Conservation (phyloP, 352 stramenopile genomes). For the Globisporangium abappressorium region DNA sequence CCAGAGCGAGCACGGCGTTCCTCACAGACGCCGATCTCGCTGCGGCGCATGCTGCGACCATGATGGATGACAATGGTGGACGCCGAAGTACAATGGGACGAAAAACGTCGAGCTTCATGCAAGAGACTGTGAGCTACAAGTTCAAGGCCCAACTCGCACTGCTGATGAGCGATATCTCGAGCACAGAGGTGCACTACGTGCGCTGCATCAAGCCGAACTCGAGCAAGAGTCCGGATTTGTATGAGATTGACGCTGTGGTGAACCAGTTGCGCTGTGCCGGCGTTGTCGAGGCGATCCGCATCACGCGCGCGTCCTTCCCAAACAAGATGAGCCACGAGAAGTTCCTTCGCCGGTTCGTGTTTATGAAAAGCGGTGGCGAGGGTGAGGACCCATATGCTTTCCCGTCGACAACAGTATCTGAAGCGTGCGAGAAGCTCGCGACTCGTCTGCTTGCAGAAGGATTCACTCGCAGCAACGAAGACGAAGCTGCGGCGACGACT, state of each 20-base stretch:
- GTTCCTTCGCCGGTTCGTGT: slow-evolving; percentile 79
- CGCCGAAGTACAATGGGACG: slow-evolving; percentile 46
- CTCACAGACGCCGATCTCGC: slow-evolving; percentile 61
- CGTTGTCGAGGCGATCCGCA: slow-evolving; percentile 90
- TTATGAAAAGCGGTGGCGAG: slow-evolving; percentile 49
- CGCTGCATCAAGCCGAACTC: slow-evolving; percentile 92
- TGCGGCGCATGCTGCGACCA: slow-evolving; percentile 43
- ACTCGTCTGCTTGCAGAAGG: slow-evolving; percentile 42
- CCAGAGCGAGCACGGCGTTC: slow-evolving; percentile 43
- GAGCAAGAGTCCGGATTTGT: slow-evolving; percentile 65
- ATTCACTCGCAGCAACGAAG: slow-evolving; percentile 35
- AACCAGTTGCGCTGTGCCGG: slow-evolving; percentile 87
- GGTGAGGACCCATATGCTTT: slow-evolving; percentile 12
- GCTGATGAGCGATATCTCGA: slow-evolving; percentile 85
- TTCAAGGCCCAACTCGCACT: slow-evolving; percentile 87
- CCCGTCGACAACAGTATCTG: slow-evolving; percentile 44
- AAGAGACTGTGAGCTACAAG: slow-evolving; percentile 88
- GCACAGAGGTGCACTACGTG: slow-evolving; percentile 86
- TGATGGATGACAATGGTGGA: slow-evolving; percentile 30
- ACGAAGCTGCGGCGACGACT: slow-evolving; percentile 32
- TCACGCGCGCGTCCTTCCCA: slow-evolving; percentile 85
- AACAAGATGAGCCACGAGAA: slow-evolving; percentile 94
- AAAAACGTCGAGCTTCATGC: slow-evolving; percentile 84
- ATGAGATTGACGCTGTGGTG: slow-evolving; percentile 85
- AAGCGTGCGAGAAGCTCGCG: slow-evolving; percentile 65